Evolutionary conservation across 768 basidiomycete species (phyloP).

Genomic region (Lactarius evosmus): DNA sequence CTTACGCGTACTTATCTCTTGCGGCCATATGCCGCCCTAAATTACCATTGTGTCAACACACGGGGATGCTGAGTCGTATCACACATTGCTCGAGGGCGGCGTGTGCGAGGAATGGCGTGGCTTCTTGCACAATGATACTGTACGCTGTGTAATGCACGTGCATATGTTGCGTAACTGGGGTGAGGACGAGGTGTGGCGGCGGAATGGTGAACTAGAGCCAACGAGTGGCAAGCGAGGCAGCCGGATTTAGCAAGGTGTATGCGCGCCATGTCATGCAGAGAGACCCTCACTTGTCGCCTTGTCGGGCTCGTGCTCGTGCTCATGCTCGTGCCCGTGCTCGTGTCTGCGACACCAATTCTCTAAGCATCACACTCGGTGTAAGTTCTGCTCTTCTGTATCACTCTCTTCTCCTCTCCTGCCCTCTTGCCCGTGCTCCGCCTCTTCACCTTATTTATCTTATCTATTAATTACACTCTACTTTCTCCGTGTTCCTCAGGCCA

Average conservation of each 20-base stretch:
- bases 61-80: too few species aligned
- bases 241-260: neutral
- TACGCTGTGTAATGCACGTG: neutral
- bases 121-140: neutral
- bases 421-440: neutral
- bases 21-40: neutral
- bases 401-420: conserved; percentile 9
- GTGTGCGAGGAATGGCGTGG: neutral
- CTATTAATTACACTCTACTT: conserved; percentile 12
- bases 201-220: neutral
- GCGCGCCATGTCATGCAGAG: neutral
- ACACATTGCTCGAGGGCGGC: neutral
- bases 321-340: conserved; percentile 1
- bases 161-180: neutral
- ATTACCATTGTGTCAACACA: neutral
- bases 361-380: neutral
- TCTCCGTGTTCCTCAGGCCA: conserved; percentile 33
- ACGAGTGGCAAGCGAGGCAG: neutral
- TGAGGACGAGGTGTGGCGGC: neutral
- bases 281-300: neutral
- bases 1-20: conserved; percentile 5
- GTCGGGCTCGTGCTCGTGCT: conserved; percentile 5
- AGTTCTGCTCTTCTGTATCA: conserved; percentile 11
- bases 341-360: neutral
- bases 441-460: conserved; percentile 9